A percentile compares a stretch with the other conserved stretches of the same genome.
These are phyloP conservation scores for Boletus coccyginus DNA, from an alignment of 768 basidiomycete species.

Conservation along the genomic window DNA sequence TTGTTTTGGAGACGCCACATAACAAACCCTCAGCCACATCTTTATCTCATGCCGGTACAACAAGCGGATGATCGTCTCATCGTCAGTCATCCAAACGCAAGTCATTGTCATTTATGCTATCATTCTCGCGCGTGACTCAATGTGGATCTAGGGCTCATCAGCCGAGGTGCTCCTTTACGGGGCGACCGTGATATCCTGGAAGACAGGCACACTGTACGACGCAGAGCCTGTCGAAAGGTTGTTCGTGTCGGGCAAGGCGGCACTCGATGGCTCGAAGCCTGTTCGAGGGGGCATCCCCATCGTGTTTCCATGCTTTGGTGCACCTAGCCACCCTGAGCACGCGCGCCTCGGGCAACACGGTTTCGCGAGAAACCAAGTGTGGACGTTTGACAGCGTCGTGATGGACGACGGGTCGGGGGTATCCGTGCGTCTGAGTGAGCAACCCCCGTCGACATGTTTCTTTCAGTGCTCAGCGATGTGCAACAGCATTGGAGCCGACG, in stretches of 20 bases:
- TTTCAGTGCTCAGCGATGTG: neutral
- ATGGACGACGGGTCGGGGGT: conserved; percentile 70
- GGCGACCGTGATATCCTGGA: conserved; percentile 89
- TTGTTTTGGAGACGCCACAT: conserved; percentile 23
- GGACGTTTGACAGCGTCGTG: conserved; percentile 65
- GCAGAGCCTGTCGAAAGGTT: conserved; percentile 58
- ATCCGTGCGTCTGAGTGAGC: conserved; percentile 75
- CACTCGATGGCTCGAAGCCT: conserved; percentile 78
- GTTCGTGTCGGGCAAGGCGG: conserved; percentile 79
- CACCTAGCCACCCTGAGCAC: conserved; percentile 75
- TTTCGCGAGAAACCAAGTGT: conserved; percentile 76
- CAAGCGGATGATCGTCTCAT: conserved; percentile 41
- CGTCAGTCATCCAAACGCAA: conserved; percentile 64
- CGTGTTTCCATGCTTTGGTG: conserved; percentile 88
- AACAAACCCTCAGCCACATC: conserved; percentile 9
- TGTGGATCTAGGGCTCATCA: conserved; percentile 52
- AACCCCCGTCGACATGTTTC: neutral
- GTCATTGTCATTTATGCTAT: neutral
- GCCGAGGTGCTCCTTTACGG: conserved; percentile 74
- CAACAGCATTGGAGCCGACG: conserved; percentile 61
- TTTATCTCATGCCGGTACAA: conserved; percentile 53
- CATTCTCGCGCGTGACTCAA: neutral
- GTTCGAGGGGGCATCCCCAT: conserved; percentile 57
- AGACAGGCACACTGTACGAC: conserved; percentile 40
- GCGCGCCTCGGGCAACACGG: conserved; percentile 79